Base-by-base conservation (phyloP, 768 basidiomycete genomes). In the Auriculariales sp. region DNA sequence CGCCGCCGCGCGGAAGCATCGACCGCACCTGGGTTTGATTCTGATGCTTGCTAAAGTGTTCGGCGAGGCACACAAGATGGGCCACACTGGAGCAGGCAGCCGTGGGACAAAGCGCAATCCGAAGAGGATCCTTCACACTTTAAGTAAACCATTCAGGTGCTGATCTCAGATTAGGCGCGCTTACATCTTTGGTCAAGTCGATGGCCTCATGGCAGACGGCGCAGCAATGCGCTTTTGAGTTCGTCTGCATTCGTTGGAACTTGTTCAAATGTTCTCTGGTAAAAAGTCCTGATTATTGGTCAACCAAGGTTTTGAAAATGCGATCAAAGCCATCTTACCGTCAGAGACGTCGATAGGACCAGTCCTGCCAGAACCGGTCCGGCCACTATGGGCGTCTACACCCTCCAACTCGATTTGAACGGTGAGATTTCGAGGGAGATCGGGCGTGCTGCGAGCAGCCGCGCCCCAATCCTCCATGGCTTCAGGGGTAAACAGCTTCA, bases 401-500 rank as follows among this genome's bases (percentile, higher is more conserved):
- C 82, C 82, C 62, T 83, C 82, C 9, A 81, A 58, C 58, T 85
- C 82, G 9, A 72, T 55, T 4, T 63, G 56, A 36, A 58, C 71
- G 3, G 68, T 72, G 51, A 81, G 76, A 0, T 78, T 78, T 19
- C 54, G 62, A 11, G 81, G 81, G 35, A 79, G 66, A 3, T 68
- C 59, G n/a, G 52, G 49, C 19, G 59, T 50, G 12, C 48, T 44
- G 19, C 39, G 46, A 7, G 55, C 48, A 9, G 69, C 65, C 12
- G 59, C 60, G 12, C 69, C 56, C 81, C 84, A 87, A 3, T 61
- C 59, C 49, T 69, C 69, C 17, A 70, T 68, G 11, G 79, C 81
- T 49, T 80, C 75, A 34, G 71, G 63, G 2, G 79, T 79, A 62
- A 89, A 91, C 4, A 89, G 61, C 56, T 82, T 83, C 55, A 87